Base-by-base conservation (phyloP, 2,329 filamentous ascomycete species). In the Fusarium keratoplasticum region DNA sequence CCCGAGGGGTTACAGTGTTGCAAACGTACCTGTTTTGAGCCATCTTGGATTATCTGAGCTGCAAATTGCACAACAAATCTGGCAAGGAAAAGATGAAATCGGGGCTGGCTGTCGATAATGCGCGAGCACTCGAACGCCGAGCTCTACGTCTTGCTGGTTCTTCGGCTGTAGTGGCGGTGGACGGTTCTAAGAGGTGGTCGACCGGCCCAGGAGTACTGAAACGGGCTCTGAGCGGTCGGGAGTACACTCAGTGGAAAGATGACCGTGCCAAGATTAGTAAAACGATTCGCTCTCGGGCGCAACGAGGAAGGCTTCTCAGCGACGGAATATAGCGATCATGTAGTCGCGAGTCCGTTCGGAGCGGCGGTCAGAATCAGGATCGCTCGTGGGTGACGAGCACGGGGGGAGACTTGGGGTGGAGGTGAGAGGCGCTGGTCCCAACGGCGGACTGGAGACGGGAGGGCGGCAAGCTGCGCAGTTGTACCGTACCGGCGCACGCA, bases 1-100 rank as follows among this genome's bases (percentile, higher is more conserved):
- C 47, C 50, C 38, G 44, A 67, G 42, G 61, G 67, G 55, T 47
- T 61, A 35, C 27, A n/a, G 10, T 52, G 38, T 20, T 58, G 44
- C 35, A 52, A 40, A 73, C 77, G 61, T 78, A 79, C 77, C 81
- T 79, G 63, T 82, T 81, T 75, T 82, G 81, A 72, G 81, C 80
- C 81, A 82, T 82, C 52, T 72, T 77, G 69, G 66, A 76, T 75
- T 62, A 66, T 61, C 59, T 52, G 55, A 42, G 61, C 44, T 67
- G 61, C 68, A 66, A 27, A 25, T 65, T 44, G 61, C 61, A 74
- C 71, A 38, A 61, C 55, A 59, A 52, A 54, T 31, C 67, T 54
- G 44, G 59, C 25, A 59, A 52, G 33, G 40, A 60, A 65, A 61
- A 64, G 58, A 67, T 59, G 60, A 69, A 54, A 16, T 60, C 63